Conservation (phyloP, 352 stramenopile genomes). For the Globisporangium apiculatum region DNA sequence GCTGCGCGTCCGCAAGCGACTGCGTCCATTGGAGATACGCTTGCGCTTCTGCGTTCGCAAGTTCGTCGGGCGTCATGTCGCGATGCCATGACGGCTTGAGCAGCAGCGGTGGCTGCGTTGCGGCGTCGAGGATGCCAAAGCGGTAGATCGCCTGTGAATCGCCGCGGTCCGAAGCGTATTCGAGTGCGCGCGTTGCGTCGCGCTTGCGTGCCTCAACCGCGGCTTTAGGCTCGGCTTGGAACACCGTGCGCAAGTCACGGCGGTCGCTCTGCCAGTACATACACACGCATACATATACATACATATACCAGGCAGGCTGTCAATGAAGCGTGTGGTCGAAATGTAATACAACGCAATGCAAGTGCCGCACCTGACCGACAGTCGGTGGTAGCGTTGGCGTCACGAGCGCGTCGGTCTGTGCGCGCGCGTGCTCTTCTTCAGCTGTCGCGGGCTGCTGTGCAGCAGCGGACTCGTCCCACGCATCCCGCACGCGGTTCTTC, state of each 20-base stretch:
- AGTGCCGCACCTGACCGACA: not conserved
- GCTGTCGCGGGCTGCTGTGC: slow-evolving; percentile 13
- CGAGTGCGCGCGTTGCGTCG: slow-evolving; percentile 55
- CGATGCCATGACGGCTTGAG: slow-evolving; percentile 54
- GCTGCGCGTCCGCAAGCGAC: slow-evolving; percentile 37
- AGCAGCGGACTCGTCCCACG: slow-evolving; percentile 18
- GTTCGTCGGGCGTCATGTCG: slow-evolving; percentile 57
- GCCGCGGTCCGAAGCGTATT: slow-evolving; percentile 49
- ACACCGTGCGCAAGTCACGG: slow-evolving; percentile 62
- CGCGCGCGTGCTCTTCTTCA: not conserved
- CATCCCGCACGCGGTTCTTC: slow-evolving; percentile 32
- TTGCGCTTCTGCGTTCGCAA: slow-evolving; percentile 40
- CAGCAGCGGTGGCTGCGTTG: slow-evolving; percentile 61
- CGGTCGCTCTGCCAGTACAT: slow-evolving; percentile 17
- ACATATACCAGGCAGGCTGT: not conserved
- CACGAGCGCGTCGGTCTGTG: not conserved
- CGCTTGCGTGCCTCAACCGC: slow-evolving; percentile 57
- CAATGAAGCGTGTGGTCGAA: too few relatives aligned
- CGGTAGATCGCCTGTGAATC: slow-evolving; percentile 71
- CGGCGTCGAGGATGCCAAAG: slow-evolving; percentile 42
- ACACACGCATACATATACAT: not conserved
- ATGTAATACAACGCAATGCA: not conserved
- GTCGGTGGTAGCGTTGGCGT: not conserved
- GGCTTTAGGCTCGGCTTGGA: slow-evolving; percentile 48
- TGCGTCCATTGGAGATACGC: slow-evolving; percentile 55